Evolutionary conservation across 768 basidiomycete genomes (phyloP), one percentile per base, ranked within the genome.

Genomic region (Clitopilus hobsonii): DNA sequence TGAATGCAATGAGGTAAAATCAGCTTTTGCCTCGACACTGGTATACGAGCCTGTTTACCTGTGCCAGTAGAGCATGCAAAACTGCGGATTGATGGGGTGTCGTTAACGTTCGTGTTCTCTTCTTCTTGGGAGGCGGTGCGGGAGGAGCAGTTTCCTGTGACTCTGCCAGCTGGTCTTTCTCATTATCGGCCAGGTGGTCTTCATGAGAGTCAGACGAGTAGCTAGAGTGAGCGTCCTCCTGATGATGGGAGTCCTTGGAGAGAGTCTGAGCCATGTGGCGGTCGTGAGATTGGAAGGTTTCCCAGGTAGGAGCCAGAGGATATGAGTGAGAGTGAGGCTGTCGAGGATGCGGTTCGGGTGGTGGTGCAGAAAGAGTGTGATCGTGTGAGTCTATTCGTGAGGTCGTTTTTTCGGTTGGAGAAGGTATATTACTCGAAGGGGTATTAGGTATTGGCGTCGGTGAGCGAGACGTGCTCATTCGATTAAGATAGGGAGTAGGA

Each of bases 71-170:
- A 4, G 88, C 87, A 61, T 92, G 90, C 18, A 94, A 76, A n/a
- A 91, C 91, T 11, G 89, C 87, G 53, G 91, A 85, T 66, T 94
- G 91, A 64, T 93, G 89, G 6, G 91, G 89, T 7, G 91, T 94
- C 36, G 91, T 94, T 54, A 94, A 74, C 23, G 88, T 89, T 48
- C 89, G 77, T 26, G 91, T 94, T 54, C 91, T 80, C 63, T 90
- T 91, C 70, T 89, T 89, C 78, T 90, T 90, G 58, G 82, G 79
- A 49, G 82, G 82, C 25, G 73, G 63, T 24, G 67, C 64, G 18
- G 74, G 51, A n/a, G 63, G 56, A 2, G 70, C 69, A 16, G 70
- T 65, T 53, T 63, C 65, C 59, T 75, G 76, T 23, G 75, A 68
- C 27, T 67, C 71, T 29, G 76, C 74, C 36, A 71, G 76, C 28